A percentile compares a stretch with the other conserved stretches of the same genome.
Conservation (phyloP, 208 protist species). For the Acanthamoeba healyi region DNA sequence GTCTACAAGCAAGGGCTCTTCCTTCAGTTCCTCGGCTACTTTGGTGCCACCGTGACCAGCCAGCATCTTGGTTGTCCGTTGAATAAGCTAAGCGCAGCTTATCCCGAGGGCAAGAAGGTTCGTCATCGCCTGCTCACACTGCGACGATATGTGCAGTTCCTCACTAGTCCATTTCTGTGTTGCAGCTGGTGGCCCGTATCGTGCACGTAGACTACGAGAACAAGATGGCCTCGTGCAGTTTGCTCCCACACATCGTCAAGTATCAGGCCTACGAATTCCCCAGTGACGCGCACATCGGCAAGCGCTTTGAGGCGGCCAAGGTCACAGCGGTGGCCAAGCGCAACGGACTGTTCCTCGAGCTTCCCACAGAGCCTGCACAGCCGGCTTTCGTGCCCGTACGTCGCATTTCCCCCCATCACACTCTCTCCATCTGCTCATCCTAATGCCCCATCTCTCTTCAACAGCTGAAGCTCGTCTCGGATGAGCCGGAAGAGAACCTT, state of each 20-base stretch:
- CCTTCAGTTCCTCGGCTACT: constrained; percentile 64
- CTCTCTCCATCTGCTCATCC: not conserved
- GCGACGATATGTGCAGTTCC: not conserved
- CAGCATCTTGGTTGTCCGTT: not conserved
- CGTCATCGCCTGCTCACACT: not conserved
- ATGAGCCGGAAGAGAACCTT: not conserved
- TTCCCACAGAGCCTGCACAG: constrained; percentile 67
- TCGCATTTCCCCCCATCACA: not conserved
- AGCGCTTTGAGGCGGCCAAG: constrained; percentile 12
- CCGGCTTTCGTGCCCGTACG: constrained; percentile 45
- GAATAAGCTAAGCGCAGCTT: not conserved
- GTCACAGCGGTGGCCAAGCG: not conserved
- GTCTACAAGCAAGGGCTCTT: constrained; percentile 63
- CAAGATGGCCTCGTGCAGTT: constrained; percentile 8
- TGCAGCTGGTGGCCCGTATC: constrained; percentile 43
- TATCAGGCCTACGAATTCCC: constrained; percentile 54
- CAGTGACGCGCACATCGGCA: not conserved
- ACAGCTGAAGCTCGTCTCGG: constrained; percentile 9
- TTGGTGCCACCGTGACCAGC: constrained; percentile 12
- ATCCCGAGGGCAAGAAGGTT: constrained; percentile 61
- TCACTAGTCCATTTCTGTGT: not conserved
- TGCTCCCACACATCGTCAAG: constrained; percentile 38
- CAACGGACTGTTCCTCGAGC: not conserved
- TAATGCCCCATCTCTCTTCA: not conserved
- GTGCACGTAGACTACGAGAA: constrained; percentile 45